Evolutionary conservation across 1,284 basidiomycete species (phyloP).

Genomic region (Trichosporon sp.): DNA sequence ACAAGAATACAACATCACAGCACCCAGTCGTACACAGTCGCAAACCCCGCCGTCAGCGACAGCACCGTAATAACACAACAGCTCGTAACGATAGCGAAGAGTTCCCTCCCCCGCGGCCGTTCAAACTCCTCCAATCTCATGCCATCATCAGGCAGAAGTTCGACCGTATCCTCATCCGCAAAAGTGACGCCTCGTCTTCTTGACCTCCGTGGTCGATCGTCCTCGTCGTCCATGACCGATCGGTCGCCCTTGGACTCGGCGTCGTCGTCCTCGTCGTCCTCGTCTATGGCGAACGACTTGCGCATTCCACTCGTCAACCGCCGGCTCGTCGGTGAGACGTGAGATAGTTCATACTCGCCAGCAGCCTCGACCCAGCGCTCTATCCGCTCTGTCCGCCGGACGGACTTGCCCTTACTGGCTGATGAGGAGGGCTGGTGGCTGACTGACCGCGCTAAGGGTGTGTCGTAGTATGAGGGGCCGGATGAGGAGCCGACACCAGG

Average conservation of each 20-base stretch:
- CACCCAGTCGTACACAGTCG: background rate
- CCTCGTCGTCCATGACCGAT: background rate
- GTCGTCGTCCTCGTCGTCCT: background rate
- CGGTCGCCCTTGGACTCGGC: background rate
- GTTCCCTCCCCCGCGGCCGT: background rate
- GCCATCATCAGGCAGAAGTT: background rate
- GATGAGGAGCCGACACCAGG: background rate
- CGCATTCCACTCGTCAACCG: background rate
- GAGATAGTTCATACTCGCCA: background rate
- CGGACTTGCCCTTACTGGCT: background rate
- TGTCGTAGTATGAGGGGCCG: background rate
- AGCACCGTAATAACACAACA: background rate
- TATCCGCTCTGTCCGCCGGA: background rate
- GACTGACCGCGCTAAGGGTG: background rate
- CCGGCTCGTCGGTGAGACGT: background rate
- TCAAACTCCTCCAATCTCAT: background rate
- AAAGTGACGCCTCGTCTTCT: background rate
- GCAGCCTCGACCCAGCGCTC: background rate
- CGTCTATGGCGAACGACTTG: background rate
- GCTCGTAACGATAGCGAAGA: background rate
- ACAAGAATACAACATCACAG: constrained; percentile 7
- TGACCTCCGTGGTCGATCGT: background rate
- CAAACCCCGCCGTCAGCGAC: background rate
- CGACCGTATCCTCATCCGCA: background rate
- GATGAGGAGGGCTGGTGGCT: background rate